These are phyloP conservation scores for Hemileia vastatrix DNA, from an alignment of 1,284 basidiomycete genomes.

Conservation along the genomic window DNA sequence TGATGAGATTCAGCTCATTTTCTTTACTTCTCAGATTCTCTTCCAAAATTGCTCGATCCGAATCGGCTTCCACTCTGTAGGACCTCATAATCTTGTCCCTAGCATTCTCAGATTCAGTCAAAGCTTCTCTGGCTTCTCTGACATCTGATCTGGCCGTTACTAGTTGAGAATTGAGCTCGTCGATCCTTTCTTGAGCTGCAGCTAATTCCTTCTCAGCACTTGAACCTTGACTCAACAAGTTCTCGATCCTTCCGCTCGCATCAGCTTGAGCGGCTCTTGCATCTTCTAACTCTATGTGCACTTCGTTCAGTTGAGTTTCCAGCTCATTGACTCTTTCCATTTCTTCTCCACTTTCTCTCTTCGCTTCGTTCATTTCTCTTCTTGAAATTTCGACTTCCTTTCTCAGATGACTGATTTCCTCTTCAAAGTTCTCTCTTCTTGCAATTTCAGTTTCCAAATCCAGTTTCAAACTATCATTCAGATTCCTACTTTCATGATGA, in stretches of 20 bases:
- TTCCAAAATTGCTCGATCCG: constrained; percentile 77
- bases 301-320: constrained; percentile 31
- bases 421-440: constrained; percentile 35
- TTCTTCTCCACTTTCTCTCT: constrained; percentile 33
- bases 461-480: neutral
- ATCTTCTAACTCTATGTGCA: constrained; percentile 36
- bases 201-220: neutral
- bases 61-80: constrained; percentile 64
- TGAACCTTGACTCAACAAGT: constrained; percentile 35
- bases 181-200: neutral
- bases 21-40: constrained; percentile 47
- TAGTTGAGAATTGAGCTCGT: constrained; percentile 18
- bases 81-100: constrained; percentile 4
- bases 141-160: constrained; percentile 51
- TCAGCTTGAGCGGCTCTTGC: constrained; percentile 32
- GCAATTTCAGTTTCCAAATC: constrained; percentile 33
- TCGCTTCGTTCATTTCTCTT: constrained; percentile 27
- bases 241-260: constrained; percentile 35
- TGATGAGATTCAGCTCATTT: constrained; percentile 27
- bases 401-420: constrained; percentile 34
- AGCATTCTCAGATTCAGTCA: constrained; percentile 13
- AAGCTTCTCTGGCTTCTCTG: constrained; percentile 27
- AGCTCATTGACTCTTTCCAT: constrained; percentile 32
- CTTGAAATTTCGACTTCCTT: constrained; percentile 32
- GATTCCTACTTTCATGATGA: neutral